phyloP scores from a whole-genome alignment of 2,329 filamentous ascomycete species.

The Aspergillus novofumigatus region DNA sequence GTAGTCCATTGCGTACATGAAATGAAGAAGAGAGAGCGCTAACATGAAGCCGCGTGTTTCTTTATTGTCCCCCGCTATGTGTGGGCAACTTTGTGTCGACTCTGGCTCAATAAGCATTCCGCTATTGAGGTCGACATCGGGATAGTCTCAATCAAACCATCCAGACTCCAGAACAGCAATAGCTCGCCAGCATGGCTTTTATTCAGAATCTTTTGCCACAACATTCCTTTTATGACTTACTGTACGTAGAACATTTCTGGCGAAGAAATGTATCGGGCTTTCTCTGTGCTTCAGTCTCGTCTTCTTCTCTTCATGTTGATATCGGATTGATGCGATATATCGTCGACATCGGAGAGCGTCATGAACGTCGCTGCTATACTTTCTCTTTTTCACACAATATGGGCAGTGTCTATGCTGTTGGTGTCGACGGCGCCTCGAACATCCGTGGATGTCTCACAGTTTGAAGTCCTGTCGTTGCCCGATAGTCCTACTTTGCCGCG shows the following conservation, averaged over 20 bases:
- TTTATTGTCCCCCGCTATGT: neutral
- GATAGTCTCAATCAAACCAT: neutral
- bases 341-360: neutral
- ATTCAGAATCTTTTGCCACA: neutral
- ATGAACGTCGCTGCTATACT: slow-evolving; percentile 21
- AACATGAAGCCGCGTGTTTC: neutral
- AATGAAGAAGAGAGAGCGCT: neutral
- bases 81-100: neutral
- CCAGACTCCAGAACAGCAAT: neutral
- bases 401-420: slow-evolving; percentile 11
- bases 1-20: neutral
- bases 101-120: slow-evolving; percentile 4
- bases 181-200: neutral
- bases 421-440: slow-evolving; percentile 1
- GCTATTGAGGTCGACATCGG: slow-evolving; percentile 12
- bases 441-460: slow-evolving; percentile 15
- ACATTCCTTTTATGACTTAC: neutral
- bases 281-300: neutral
- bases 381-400: slow-evolving; percentile 19
- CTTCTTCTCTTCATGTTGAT: neutral
- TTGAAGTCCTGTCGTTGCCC: slow-evolving; percentile 28
- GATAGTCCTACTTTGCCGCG: slow-evolving; percentile 23
- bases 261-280: neutral
- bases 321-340: neutral
- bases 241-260: neutral